Evolutionary conservation across 2,329 filamentous ascomycete species (phyloP).

Genomic region (Cladophialophora yegresii): DNA sequence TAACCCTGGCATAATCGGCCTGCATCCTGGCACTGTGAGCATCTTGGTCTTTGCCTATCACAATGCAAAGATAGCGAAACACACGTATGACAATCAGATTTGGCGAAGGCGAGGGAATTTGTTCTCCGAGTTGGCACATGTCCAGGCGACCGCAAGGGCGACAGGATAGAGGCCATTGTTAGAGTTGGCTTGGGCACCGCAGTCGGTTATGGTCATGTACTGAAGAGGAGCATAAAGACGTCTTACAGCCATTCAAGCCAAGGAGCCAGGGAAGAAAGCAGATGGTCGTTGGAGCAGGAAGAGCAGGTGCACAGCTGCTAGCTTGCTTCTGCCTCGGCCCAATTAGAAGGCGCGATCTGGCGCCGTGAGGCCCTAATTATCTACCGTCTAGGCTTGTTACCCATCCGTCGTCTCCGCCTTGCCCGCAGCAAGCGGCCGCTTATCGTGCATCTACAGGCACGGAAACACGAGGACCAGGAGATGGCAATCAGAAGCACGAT

Average conservation of each 20-base stretch:
- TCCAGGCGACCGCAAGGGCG: background rate
- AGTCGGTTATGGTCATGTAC: background rate
- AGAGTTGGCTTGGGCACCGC: background rate
- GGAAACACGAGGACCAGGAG: too few species aligned
- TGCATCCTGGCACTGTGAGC: conserved; percentile 15
- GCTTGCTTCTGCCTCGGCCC: background rate
- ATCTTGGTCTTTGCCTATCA: conserved; percentile 20
- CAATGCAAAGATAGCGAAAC: conserved; percentile 9
- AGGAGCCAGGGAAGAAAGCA: background rate
- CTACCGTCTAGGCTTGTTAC: background rate
- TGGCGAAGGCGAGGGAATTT: conserved; percentile 21
- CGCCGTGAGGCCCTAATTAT: background rate
- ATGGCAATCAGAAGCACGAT: too few species aligned
- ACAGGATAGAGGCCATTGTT: conserved; percentile 12
- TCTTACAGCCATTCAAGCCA: background rate
- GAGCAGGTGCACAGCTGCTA: background rate
- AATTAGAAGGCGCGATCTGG: background rate
- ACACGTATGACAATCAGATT: conserved; percentile 22
- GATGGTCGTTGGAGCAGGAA: background rate
- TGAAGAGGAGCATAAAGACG: background rate
- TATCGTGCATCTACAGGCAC: background rate
- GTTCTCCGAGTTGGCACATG: conserved; percentile 9
- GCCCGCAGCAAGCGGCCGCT: background rate
- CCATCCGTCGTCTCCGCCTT: background rate
- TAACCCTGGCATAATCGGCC: conserved; percentile 21